A percentile compares a stretch with the other conserved stretches of the same genome.
Evolutionary conservation across 352 stramenopile genomes (phyloP).

Genomic region (Phytophthora tentaculata): DNA sequence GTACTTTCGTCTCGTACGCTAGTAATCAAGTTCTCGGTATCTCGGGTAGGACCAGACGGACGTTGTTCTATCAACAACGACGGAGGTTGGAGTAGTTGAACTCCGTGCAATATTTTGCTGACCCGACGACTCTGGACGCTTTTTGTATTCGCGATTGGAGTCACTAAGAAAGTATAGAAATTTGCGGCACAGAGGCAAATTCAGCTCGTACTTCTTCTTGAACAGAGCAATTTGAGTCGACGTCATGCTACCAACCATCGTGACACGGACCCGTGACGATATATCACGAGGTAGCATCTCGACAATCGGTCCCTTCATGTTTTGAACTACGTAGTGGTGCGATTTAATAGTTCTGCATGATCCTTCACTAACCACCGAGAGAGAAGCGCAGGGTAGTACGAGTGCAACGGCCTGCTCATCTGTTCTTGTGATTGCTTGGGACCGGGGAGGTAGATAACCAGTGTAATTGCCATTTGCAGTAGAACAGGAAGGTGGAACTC

Average conservation of each 20-base stretch:
- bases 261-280: not conserved
- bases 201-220: not conserved
- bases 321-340: no score
- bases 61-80: not conserved
- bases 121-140: not conserved
- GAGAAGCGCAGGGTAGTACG: not conserved
- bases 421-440: not conserved
- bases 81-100: not conserved
- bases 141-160: not conserved
- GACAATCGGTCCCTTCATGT: not conserved
- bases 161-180: not conserved
- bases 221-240: not conserved
- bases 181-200: not conserved
- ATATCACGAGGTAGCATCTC: not conserved
- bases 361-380: not conserved
- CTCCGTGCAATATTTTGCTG: not conserved
- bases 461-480: not conserved
- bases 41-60: no score
- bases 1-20: conserved; percentile 3
- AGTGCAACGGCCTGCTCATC: not conserved
- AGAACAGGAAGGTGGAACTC: not conserved
- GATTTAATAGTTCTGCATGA: not conserved
- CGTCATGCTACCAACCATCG: not conserved
- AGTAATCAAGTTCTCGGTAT: no score
- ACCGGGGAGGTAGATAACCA: not conserved